Base-by-base conservation (phyloP, 805 yeast genomes). In the Helenozyma baotianmanensis region DNA sequence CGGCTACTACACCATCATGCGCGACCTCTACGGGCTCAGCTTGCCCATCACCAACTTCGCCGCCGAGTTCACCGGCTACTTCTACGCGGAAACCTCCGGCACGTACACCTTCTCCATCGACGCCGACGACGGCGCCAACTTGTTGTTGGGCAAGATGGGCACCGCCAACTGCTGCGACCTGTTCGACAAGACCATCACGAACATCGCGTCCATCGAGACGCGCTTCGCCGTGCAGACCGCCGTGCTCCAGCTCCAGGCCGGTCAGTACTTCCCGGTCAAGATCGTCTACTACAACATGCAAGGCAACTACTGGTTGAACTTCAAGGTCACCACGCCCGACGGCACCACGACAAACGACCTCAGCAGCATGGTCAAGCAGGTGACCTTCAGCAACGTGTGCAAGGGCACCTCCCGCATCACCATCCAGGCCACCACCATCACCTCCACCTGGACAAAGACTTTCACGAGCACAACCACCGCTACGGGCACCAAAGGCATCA, bases 271-370 rank as follows among this genome's bases (percentile, higher is more conserved):
- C 24, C 42, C 45, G 3, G 23, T 38, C n/a, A 30, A 25, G 17
- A 22, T 40, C 14, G 36, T 40, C n/a, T 32, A 15, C 21, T 36
- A 35, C 29, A 38, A 40, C 33, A 29, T 33, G 48, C 9, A 22
- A 21, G 38, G 33, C 9, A 35, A 35, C 23, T 30, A 33, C 6
- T 44, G 44, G 18, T 42, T 42, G 7, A 17, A 27, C 3, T 30
- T 41, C 18, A 18, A 24, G 3, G 27, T 28, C 15, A 12, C n/a
- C 3, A 25, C 18, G 9, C 46, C 46, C 9, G 15, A 23, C 11
- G 39, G 41, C 13, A 10, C 6, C 2, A 9, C 9, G 2, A 19
- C 33, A 9, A 14, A 26, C 11, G 37, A 40, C 18, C 21, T 43
- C 14, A 45, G 39, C 15, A 17, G 33, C 6, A 28, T 26, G 21